phyloP scores from a whole-genome alignment of 2,329 filamentous ascomycete genomes.

The Monosporascus sp. region DNA sequence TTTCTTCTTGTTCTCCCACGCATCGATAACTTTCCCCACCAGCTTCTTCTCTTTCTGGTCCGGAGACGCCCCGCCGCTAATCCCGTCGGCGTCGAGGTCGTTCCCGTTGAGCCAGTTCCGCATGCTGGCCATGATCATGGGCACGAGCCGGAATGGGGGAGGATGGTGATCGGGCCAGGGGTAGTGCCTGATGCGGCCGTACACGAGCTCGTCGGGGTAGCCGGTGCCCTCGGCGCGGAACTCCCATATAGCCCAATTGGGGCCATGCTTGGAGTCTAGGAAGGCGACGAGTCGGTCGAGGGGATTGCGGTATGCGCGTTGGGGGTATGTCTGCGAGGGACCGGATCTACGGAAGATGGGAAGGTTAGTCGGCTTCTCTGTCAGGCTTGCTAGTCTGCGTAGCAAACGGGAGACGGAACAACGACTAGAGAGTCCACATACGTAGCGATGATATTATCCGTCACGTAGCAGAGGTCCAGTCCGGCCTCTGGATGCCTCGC shows the following conservation, averaged over 20 bases:
- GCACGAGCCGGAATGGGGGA: constrained; percentile 84
- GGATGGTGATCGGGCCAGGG: constrained; percentile 98
- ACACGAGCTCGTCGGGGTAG: constrained; percentile 86
- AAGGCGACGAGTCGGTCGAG: constrained; percentile 82
- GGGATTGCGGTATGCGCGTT: constrained; percentile 90
- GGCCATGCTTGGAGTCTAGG: constrained; percentile 76
- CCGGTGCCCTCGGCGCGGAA: constrained; percentile 95
- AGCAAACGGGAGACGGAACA: neutral
- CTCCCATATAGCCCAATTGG: constrained; percentile 94
- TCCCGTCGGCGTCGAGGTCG: constrained; percentile 31
- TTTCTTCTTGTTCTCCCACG: neutral
- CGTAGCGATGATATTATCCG: constrained; percentile 66
- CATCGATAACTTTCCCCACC: neutral
- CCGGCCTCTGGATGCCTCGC: constrained; percentile 79
- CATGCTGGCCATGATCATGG: constrained; percentile 88
- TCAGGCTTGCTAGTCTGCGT: neutral
- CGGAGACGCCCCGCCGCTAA: constrained; percentile 16
- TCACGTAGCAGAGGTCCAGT: constrained; percentile 94
- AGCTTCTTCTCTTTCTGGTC: constrained; percentile 28
- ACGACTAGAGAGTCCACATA: constrained; percentile 27
- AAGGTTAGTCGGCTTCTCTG: constrained; percentile 11
- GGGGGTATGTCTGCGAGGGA: constrained; percentile 81
- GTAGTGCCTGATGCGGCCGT: constrained; percentile 80
- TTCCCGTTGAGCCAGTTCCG: constrained; percentile 71
- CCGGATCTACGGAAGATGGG: constrained; percentile 70